A percentile compares a stretch with the other conserved stretches of the same genome.
These are phyloP conservation scores for Neonectria punicea DNA, from an alignment of 2,329 filamentous ascomycete species.

Conservation along the genomic window DNA sequence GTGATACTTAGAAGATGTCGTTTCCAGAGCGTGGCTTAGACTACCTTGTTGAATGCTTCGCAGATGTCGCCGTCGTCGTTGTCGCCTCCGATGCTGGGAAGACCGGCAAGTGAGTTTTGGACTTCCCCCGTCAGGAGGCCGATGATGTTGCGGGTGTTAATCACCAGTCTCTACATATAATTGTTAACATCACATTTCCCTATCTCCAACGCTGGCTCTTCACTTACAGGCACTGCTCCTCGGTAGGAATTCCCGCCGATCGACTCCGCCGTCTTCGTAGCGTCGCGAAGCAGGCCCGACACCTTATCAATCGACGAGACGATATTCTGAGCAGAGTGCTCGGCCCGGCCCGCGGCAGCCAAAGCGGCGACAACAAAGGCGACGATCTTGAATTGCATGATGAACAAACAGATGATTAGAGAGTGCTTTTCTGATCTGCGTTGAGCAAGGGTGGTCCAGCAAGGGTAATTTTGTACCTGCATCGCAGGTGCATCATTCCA, in stretches of 20 bases:
- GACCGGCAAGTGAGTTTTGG: not conserved
- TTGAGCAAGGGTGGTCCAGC: not conserved
- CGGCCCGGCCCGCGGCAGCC: not conserved
- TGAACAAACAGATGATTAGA: not conserved
- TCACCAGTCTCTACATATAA: not conserved
- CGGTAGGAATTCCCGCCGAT: not conserved
- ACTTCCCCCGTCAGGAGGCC: not conserved
- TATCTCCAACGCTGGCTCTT: not conserved
- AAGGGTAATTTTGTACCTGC: not conserved
- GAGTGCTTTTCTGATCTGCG: not conserved
- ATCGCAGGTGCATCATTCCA: not conserved
- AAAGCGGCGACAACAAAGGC: not conserved
- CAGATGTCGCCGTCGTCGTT: not conserved
- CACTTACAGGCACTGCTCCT: not conserved
- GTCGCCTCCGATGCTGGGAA: not conserved
- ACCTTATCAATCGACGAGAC: not conserved
- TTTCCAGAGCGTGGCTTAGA: not conserved
- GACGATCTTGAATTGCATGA: not conserved
- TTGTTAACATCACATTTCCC: not conserved
- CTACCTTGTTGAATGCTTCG: not conserved
- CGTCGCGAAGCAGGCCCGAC: not conserved
- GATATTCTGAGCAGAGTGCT: not conserved
- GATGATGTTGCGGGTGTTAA: not conserved
- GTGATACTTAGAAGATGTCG: not conserved
- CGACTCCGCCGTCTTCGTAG: not conserved